Conservation (phyloP, 805 yeast genomes). For the Pichia gijzeniarum region DNA sequence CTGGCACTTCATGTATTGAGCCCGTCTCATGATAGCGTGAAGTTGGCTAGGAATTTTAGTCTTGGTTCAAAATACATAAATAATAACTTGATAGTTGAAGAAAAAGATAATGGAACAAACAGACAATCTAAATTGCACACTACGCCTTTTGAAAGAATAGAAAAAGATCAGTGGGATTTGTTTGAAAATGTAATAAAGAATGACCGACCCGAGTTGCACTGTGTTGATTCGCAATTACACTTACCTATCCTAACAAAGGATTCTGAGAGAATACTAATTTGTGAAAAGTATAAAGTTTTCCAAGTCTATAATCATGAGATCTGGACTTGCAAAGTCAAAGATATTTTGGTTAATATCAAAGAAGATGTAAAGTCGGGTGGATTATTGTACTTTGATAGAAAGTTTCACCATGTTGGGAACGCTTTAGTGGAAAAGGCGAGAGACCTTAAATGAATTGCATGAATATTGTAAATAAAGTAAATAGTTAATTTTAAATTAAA, state of each 20-base stretch:
- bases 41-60: slow-evolving; percentile 59
- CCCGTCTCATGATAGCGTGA: slow-evolving; percentile 49
- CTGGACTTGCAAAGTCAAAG: slow-evolving; percentile 76
- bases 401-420: slow-evolving; percentile 42
- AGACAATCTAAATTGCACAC: slow-evolving; percentile 23
- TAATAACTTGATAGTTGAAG: slow-evolving; percentile 21
- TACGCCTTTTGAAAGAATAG: slow-evolving; percentile 48
- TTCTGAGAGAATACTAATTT: slow-evolving; percentile 57
- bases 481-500: background rate
- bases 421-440: slow-evolving; percentile 15
- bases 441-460: background rate
- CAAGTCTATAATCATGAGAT: slow-evolving; percentile 80
- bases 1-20: slow-evolving; percentile 74
- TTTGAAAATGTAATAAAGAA: slow-evolving; percentile 20
- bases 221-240: slow-evolving; percentile 20
- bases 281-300: slow-evolving; percentile 47
- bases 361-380: slow-evolving; percentile 49
- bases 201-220: slow-evolving; percentile 13
- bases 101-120: slow-evolving; percentile 7
- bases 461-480: background rate
- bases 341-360: slow-evolving; percentile 35
- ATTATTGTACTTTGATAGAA: slow-evolving; percentile 54
- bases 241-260: slow-evolving; percentile 50
- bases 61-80: slow-evolving; percentile 46
- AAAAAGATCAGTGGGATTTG: slow-evolving; percentile 32